Base-by-base conservation (phyloP, 352 stramenopile genomes). In the Aphanomyces cochlioides region DNA sequence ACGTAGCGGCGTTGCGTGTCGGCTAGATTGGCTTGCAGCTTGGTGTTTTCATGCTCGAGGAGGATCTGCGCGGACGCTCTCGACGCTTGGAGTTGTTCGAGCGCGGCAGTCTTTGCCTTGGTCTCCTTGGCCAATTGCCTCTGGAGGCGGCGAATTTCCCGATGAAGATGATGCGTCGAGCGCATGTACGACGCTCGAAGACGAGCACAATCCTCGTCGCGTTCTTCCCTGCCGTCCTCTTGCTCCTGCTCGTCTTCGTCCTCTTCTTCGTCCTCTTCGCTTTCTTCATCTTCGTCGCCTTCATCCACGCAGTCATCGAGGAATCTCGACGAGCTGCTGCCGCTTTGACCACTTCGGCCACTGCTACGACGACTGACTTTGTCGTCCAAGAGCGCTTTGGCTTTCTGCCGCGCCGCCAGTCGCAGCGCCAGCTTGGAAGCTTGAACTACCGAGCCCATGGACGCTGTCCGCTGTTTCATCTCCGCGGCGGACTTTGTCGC, bases 131-230 rank as follows among this genome's bases (percentile, higher is more conserved):
- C 64, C 12, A 92, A 72, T 64, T 92, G 83, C 63, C 82, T 75
- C 64, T 88, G 80, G 19, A 92, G 56, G 3, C 85, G 80, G 48
- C 78, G 77, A 61, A 92, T 88, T 67, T 90, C 82, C 37, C 83
- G 87, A 61, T 90, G 80, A 47, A 79, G 85, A 48, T 92, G 85
- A 3, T 78, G 78, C 40, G 69, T 72, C 2, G 79, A 77, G 72
- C 38, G 48, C 61, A 38, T 12, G 17, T 43, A 39, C 15, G 53
- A 50, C 38, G 28, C 15, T 43, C 54, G 21, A 5, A 8, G 61
- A 5, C 7, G 5, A 7, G 47, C 15, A 39, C 21, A 13, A 57
- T 36, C 10, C 6, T 56, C n/a, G 7, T 17, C 39, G 21, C 36
- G 12, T 12, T 56, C 12, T 39, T 63, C 43, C 68, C 65, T 36